These are phyloP conservation scores for Camellia granthamiana DNA, from an alignment of 148 eudicot species.

Conservation along the genomic window DNA sequence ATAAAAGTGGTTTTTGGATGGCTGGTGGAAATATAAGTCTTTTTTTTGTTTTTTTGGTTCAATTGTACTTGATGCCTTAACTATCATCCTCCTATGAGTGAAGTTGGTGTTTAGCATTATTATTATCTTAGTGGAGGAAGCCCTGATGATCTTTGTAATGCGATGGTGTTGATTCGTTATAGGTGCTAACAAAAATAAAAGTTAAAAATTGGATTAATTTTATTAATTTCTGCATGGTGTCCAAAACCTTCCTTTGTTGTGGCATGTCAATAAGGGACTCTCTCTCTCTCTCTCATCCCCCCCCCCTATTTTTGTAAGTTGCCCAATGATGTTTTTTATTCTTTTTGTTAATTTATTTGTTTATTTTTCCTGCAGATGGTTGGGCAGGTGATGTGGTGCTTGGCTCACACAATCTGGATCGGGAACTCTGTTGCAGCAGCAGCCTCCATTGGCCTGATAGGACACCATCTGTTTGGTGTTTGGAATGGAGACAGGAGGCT, in stretches of 20 bases:
- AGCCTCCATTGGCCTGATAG: constrained; percentile 90
- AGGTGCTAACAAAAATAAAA: neutral
- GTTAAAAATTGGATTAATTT: neutral
- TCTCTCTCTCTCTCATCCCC: neutral
- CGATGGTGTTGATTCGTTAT: neutral
- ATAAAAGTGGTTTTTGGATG: neutral
- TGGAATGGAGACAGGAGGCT: constrained; percentile 98
- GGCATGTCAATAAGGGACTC: neutral
- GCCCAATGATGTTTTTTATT: neutral
- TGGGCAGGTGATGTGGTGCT: constrained; percentile 97
- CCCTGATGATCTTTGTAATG: neutral
- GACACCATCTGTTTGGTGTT: constrained; percentile 91
- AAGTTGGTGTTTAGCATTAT: neutral
- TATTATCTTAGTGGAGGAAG: neutral
- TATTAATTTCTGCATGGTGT: neutral
- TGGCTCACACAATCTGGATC: constrained; percentile 97
- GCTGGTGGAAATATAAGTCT: neutral
- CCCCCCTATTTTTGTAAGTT: neutral
- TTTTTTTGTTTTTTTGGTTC: neutral
- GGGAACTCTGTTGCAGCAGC: constrained; percentile 93
- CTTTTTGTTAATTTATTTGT: neutral
- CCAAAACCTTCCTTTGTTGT: too few species aligned
- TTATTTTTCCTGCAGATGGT: constrained; percentile 61
- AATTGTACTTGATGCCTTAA: neutral
- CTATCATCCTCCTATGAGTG: neutral